Evolutionary conservation across 768 basidiomycete species (phyloP).

Genomic region (Filobasidium floriforme): DNA sequence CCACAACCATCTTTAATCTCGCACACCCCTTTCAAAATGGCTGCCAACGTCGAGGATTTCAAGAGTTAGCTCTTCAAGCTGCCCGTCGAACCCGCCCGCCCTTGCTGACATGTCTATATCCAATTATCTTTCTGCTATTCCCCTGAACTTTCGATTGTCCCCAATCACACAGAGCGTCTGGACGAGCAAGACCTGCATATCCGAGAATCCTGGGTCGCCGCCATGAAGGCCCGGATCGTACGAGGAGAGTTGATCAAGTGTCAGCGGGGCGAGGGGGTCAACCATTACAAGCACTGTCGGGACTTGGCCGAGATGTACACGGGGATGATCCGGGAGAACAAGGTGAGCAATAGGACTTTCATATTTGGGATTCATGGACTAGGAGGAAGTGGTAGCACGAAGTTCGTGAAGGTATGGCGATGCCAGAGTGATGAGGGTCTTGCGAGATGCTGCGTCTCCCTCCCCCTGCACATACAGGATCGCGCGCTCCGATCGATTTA

Average conservation of each 20-base stretch:
- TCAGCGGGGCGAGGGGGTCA: constrained; percentile 81
- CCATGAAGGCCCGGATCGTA: constrained; percentile 86
- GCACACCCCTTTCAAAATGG: constrained; percentile 13
- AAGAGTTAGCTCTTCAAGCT: constrained; percentile 16
- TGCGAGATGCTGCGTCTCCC: too few relatives aligned
- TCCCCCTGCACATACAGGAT: too few relatives aligned
- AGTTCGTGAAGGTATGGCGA: too few relatives aligned
- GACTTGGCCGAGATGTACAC: constrained; percentile 77
- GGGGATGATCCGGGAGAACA: constrained; percentile 67
- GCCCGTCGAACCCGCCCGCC: background rate
- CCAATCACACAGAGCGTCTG: constrained; percentile 15
- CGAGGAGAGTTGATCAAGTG: constrained; percentile 82
- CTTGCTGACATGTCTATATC: background rate
- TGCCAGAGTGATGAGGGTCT: background rate
- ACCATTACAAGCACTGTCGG: constrained; percentile 80
- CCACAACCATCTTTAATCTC: too few relatives aligned
- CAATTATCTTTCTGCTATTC: background rate
- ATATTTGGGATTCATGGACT: too few relatives aligned
- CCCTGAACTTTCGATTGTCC: background rate
- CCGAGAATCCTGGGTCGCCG: constrained; percentile 86
- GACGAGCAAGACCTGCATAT: constrained; percentile 60
- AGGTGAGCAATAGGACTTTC: constrained; percentile 56
- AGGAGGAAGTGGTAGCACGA: too few relatives aligned
- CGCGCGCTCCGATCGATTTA: too few relatives aligned
- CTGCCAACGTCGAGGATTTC: constrained; percentile 22